Evolutionary conservation across 2,329 filamentous ascomycete genomes (phyloP).

Genomic region (Monosporascus sp.): DNA sequence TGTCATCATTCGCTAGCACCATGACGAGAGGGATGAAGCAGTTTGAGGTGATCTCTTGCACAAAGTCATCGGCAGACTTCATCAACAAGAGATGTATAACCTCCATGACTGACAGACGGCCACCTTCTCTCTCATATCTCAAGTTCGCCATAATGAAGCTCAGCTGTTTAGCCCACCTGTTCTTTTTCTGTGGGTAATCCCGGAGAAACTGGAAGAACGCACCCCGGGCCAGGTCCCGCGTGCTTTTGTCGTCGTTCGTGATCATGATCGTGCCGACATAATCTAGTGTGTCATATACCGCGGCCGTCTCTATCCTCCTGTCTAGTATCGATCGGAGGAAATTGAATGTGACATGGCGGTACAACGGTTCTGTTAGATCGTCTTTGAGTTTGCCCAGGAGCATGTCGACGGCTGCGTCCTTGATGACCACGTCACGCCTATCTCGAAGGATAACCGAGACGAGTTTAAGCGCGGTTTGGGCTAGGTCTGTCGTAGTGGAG

Average conservation of each 20-base stretch:
- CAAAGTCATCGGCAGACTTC: constrained; percentile 76
- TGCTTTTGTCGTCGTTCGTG: constrained; percentile 85
- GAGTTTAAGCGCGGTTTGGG: constrained; percentile 85
- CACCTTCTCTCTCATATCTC: constrained; percentile 82
- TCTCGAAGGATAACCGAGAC: constrained; percentile 81
- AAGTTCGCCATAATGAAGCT: constrained; percentile 86
- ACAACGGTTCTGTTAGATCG: constrained; percentile 87
- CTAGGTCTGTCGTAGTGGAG: constrained; percentile 74
- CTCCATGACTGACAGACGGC: constrained; percentile 89
- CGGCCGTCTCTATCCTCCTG: constrained; percentile 76
- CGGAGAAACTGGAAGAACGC: constrained; percentile 92
- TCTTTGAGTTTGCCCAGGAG: constrained; percentile 76
- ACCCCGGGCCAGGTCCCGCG: constrained; percentile 79
- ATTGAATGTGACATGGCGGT: constrained; percentile 90
- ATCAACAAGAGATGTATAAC: constrained; percentile 78
- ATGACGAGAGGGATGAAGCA: constrained; percentile 86
- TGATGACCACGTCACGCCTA: constrained; percentile 67
- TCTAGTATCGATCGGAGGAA: constrained; percentile 86
- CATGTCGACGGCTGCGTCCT: constrained; percentile 76
- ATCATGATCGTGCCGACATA: constrained; percentile 90
- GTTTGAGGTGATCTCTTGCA: constrained; percentile 73
- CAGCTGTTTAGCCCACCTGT: constrained; percentile 82
- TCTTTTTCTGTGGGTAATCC: constrained; percentile 90
- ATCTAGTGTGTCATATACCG: constrained; percentile 88
- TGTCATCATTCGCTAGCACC: constrained; percentile 83